Conservation (phyloP, 139 green algal species). For the Haematococcus sp. region DNA sequence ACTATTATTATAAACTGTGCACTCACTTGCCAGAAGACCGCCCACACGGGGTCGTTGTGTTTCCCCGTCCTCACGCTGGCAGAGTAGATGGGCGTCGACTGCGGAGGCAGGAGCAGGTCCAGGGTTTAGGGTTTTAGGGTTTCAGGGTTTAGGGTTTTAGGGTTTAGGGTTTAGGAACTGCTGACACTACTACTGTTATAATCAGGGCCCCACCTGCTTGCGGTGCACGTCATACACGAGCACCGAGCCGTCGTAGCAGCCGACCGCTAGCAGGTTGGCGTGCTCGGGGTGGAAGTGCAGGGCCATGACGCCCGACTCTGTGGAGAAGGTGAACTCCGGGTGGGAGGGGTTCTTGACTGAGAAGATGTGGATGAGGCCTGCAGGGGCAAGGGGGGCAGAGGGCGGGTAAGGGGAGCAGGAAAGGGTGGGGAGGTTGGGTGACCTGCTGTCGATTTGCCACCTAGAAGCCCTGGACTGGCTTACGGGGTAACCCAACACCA, state of each 20-base stretch:
- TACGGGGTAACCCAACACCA: too few relatives aligned
- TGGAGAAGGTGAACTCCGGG: slow-evolving; percentile 75
- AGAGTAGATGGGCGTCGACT: slow-evolving; percentile 59
- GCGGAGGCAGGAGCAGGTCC: too few relatives aligned
- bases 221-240: slow-evolving; percentile 58
- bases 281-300: slow-evolving; percentile 88
- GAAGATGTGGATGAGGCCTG: slow-evolving; percentile 81
- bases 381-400: too few relatives aligned
- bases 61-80: slow-evolving; percentile 67
- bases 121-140: too few relatives aligned
- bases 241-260: slow-evolving; percentile 47
- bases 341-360: slow-evolving; percentile 83
- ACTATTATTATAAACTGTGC: too few relatives aligned
- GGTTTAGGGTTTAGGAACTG: too few relatives aligned
- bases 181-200: too few relatives aligned
- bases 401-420: too few relatives aligned
- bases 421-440: neutral
- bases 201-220: slow-evolving; percentile 15
- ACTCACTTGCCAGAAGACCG: slow-evolving; percentile 70
- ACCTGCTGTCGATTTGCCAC: too few relatives aligned
- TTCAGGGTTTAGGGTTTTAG: too few relatives aligned
- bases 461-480: too few relatives aligned
- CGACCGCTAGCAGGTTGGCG: slow-evolving; percentile 48
- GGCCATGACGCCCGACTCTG: slow-evolving; percentile 81
- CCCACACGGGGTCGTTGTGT: slow-evolving; percentile 90